Evolutionary conservation across 2,329 filamentous ascomycete species (phyloP).

Genomic region (Sporothrix inflata): DNA sequence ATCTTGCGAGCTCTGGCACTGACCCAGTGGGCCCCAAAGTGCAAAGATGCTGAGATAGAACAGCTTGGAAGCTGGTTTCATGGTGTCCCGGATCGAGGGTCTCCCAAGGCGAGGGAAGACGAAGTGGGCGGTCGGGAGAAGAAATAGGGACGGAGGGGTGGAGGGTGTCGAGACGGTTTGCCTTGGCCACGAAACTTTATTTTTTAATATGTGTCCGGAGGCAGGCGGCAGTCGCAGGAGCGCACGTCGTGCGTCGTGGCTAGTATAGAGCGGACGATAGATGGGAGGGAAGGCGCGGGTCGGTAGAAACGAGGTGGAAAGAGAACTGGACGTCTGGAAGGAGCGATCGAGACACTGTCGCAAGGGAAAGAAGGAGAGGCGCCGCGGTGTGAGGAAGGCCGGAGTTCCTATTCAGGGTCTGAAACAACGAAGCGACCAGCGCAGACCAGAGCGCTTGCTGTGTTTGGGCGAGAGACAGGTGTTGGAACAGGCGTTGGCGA

Average conservation of each 20-base stretch:
- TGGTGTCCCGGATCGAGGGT: conserved; percentile 38
- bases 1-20: conserved; percentile 46
- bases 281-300: conserved; percentile 12
- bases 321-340: background rate
- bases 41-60: conserved; percentile 62
- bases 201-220: conserved; percentile 2
- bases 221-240: conserved; percentile 9
- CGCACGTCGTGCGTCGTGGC: background rate
- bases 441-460: background rate
- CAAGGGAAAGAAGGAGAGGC: background rate
- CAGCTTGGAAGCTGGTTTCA: conserved; percentile 58
- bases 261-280: background rate
- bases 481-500: background rate
- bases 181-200: background rate
- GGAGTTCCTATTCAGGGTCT: conserved; percentile 30
- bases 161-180: background rate
- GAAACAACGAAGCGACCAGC: conserved; percentile 28
- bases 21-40: conserved; percentile 54
- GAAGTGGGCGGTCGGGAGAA: conserved; percentile 16
- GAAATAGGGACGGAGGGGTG: background rate
- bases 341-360: conserved; percentile 17
- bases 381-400: background rate
- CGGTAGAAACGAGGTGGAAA: background rate
- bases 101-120: conserved; percentile 1
- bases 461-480: background rate